Evolutionary conservation across 1,284 basidiomycete species (phyloP), one percentile per base, ranked within the genome.

Genomic region (Caloboletus firmus): DNA sequence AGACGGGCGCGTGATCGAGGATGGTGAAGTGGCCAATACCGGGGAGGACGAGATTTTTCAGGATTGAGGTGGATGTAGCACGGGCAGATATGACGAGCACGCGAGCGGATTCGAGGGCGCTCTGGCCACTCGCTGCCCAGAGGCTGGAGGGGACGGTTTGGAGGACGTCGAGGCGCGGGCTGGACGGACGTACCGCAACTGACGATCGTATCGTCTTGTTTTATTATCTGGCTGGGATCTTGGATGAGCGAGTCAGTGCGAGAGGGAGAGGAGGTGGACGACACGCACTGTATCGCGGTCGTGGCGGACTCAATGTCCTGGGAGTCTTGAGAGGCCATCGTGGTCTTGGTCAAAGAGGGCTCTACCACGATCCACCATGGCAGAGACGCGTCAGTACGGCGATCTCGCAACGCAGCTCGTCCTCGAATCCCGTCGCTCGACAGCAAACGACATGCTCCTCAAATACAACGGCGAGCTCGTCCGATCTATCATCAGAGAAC

Each of bases 21-120:
- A 99, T 81, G 41, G 93, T 93, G 69, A 98, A 96, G 66, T 89
- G 82, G 20, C 95, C 92, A 57, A 98, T 85, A 18, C 96, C 96
- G 4, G 96, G 95, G 11, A 98, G 83, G 31, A 98, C 93, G 57
- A 98, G 86, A 69, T 98, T 98, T 79, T 98, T 98, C 60, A 98
- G 80, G 57, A 93, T 84, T 53, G 91, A 89, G 30, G 91, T 89
- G 1, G 90, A 86, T 1, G 93, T 90, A 1, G 92, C 90, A 39
- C 87, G 85, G 7, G 79, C 87, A 30, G 88, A 89, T 47, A 97
- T 71, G 59, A 97, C 84, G 24, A 98, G 82, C 45, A 98, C 79
- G 50, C 88, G 82, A 9, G 93, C 83, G 3, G 84, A 80, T 71
- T 99, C 95, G 49, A 99, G 85, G 0, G 93, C 93, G n/a, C 80